Conservation (phyloP, 148 eudicot genomes). For the Polygonum aviculare region DNA sequence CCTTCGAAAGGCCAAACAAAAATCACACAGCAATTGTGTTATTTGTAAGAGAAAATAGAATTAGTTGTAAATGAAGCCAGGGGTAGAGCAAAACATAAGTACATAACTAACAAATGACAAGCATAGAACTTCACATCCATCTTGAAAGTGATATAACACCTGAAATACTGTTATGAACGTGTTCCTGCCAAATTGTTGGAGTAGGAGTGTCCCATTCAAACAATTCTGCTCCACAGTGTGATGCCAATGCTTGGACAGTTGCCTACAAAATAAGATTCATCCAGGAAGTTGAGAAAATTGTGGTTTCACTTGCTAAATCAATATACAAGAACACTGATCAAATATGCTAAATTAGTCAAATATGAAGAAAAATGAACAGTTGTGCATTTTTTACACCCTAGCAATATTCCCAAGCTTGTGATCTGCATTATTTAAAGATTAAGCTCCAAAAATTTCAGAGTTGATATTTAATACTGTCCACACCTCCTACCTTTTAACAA, state of each 20-base stretch:
- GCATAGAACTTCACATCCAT: not conserved
- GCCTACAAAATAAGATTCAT: constrained; percentile 38
- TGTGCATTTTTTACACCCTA: not conserved
- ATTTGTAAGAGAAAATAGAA: not conserved
- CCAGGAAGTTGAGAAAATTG: not conserved
- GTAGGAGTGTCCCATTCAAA: constrained; percentile 95
- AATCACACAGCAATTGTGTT: not conserved
- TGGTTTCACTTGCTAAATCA: not conserved
- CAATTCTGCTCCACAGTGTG: constrained; percentile 58
- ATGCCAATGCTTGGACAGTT: constrained; percentile 62
- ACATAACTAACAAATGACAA: not conserved
- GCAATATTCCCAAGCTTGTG: not conserved
- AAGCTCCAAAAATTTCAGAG: not conserved
- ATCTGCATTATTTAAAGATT: not conserved
- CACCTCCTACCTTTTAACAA: not conserved
- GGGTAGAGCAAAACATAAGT: not conserved
- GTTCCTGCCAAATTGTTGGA: constrained; percentile 95
- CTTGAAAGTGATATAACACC: constrained; percentile 33
- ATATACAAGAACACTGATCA: not conserved
- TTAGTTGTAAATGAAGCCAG: too few species aligned
- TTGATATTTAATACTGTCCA: not conserved
- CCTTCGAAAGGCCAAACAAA: not conserved
- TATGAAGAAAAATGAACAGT: not conserved
- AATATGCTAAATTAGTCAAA: not conserved
- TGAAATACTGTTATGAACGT: constrained; percentile 54